Base-by-base conservation (phyloP, 495 filamentous ascomycete species). In the Penicillium cosmopolitanum region DNA sequence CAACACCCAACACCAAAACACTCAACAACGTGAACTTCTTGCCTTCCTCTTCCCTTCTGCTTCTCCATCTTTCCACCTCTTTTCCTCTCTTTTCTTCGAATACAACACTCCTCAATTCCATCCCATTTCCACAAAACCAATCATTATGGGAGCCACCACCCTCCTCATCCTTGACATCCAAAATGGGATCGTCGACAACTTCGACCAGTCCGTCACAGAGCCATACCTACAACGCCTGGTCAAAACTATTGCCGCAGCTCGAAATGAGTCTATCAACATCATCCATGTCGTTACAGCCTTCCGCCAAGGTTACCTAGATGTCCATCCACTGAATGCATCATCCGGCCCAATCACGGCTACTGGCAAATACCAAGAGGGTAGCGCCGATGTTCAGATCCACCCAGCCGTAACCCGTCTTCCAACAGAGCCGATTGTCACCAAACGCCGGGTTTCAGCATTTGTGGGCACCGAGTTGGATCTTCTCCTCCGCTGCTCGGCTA, bases 131-230 rank as follows among this genome's bases (percentile, higher is more conserved):
- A n/a, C 0, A 50, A 18, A 11, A 15, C n/a, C 33, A 15, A 4
- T 23, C 47, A 56, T 9, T 18, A 77, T 76, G 73, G 50, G 46
- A 5, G 64, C 62, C 40, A 71, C 66, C 1, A 72, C 71, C 4
- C 63, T 78, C 3, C 59, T 78, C 23, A 58, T 77, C 44, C 68
- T 78, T 40, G 76, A 78, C 56, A 35, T 75, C 61, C 70, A 77
- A 57, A 71, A 59, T 28, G 71, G 67, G 33, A 58, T 68, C 11
- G 38, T 76, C 40, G 50, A 64, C 25, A 65, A 36, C 44, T 28
- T 72, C 36, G 44, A 55, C 42, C 4, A 44, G 16, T 16, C 4
- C 42, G 44, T 58, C 16, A 62, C 51, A 13, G 52, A 56, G 10
- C 13, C 36, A 34, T 76, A 73, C 51, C 63, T 77, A 13, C 9